Evolutionary conservation across 2,329 filamentous ascomycete genomes (phyloP), one percentile per base, ranked within the genome.

Genomic region (Aspergillus puulaauensis): DNA sequence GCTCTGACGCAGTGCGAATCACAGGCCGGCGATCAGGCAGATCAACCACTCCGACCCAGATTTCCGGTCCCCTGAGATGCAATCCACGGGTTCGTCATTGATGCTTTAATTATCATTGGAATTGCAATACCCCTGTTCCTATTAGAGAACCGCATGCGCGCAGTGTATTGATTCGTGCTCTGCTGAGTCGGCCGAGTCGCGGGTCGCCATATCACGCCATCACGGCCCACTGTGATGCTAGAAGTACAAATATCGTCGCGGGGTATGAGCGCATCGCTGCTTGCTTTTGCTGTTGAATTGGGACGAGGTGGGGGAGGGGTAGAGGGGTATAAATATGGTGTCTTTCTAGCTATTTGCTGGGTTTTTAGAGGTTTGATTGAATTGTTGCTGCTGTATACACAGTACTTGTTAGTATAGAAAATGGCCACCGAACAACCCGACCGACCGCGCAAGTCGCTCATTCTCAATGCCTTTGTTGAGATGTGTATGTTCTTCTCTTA

Each of bases 381-480:
- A 21, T 6, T 37, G 12, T n/a, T 14, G 35, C 6, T n/a, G 12
- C 2, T 19, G 19, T 19, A 19, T 19, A 19, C 19, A 19, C 2
- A 19, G 19, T 19, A 19, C 19, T 19, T 19, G 19, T 19, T 19
- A 19, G 19, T 19, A 45, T 45, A 21, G 6, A 12, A 43, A 15
- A 57, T 57, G 54, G 33, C 57, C 3, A 19, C 50, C 4, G 35
- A 51, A 27, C 35, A 47, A 3, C 3, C 54, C 27, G 31, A 41
- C 17, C 50, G 50, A 40, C 66, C 71, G n/a, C 71, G 68, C 59
- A 82, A 81, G 66, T 76, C 75, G 51, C 68, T 80, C 12, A 80
- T 82, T 53, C 72, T 82, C 65, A 82, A 81, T 73, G 79, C 79
- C 24, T 82, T 82, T 59, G 79, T 80, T 24, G 77, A 79, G 67